A percentile compares a stretch with the other conserved stretches of the same genome.
Conservation (phyloP, 2,329 filamentous ascomycete species). For the Beauveria bassiana region DNA sequence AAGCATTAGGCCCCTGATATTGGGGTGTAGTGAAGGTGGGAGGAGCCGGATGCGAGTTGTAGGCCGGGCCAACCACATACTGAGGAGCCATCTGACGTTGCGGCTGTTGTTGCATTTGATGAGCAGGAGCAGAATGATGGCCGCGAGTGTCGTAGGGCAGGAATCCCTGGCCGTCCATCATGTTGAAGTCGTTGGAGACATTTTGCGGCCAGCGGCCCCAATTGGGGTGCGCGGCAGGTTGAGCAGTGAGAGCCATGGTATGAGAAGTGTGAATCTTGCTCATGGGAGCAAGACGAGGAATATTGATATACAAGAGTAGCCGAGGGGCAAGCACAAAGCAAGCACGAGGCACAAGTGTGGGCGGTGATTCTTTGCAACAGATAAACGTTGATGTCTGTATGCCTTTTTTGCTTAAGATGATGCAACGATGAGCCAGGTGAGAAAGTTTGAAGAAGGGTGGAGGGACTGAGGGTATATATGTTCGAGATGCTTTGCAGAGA, state of each 20-base stretch:
- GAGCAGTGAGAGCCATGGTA: constrained; percentile 41
- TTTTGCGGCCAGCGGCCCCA: constrained; percentile 51
- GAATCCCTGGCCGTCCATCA: constrained; percentile 40
- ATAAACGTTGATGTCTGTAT: neutral
- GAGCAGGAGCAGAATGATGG: constrained; percentile 21
- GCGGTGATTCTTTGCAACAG: neutral
- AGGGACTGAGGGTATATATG: constrained; percentile 12
- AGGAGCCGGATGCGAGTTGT: constrained; percentile 31
- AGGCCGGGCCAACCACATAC: constrained; percentile 39
- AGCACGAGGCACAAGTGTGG: neutral
- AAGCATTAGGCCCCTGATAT: constrained; percentile 35
- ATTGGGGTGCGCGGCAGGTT: constrained; percentile 34
- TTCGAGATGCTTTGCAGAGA: constrained; percentile 3
- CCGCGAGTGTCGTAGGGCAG: constrained; percentile 41
- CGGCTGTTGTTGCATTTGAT: constrained; percentile 30
- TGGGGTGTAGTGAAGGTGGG: constrained; percentile 33
- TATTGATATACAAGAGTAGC: neutral
- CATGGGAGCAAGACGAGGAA: constrained; percentile 5
- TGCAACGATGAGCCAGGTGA: neutral
- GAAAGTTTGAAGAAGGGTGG: constrained; percentile 1
- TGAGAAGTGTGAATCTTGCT: neutral
- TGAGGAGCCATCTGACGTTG: constrained; percentile 34
- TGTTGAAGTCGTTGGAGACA: constrained; percentile 36
- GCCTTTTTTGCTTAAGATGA: neutral
- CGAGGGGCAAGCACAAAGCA: neutral